These are phyloP conservation scores for Parafenestella ontariensis DNA, from an alignment of 2,329 filamentous ascomycete species.

Conservation along the genomic window DNA sequence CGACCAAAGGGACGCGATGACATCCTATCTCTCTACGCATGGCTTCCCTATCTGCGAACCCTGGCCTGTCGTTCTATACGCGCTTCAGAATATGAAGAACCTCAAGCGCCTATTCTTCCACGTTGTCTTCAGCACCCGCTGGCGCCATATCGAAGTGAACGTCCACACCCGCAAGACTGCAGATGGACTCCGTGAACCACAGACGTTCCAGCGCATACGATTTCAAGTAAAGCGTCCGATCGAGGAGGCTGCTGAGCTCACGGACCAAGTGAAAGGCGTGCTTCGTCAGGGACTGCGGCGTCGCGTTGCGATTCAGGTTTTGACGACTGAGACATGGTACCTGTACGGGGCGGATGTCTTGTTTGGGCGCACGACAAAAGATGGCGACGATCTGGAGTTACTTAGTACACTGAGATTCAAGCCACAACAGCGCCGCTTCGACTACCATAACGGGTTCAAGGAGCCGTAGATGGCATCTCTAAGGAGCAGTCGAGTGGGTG, in stretches of 20 bases:
- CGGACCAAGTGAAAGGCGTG: constrained; percentile 2
- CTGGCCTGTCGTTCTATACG: background rate
- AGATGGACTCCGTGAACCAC: background rate
- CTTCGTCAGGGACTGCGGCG: constrained; percentile 1
- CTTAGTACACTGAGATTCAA: background rate
- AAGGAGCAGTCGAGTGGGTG: too few relatives aligned
- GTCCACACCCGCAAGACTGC: background rate
- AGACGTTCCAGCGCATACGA: background rate
- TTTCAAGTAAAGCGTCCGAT: background rate
- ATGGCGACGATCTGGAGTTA: background rate
- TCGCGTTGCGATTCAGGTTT: background rate
- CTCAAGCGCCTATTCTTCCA: constrained; percentile 1
- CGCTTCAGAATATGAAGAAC: background rate
- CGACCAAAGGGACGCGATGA: background rate
- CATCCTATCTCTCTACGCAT: background rate
- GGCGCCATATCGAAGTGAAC: constrained; percentile 1
- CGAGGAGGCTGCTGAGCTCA: constrained; percentile 1
- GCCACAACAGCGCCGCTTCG: background rate
- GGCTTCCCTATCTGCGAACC: constrained; percentile 1
- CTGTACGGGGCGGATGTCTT: background rate
- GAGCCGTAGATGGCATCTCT: background rate
- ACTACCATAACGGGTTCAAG: background rate
- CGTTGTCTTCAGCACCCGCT: constrained; percentile 4
- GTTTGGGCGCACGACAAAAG: background rate
- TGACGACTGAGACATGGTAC: background rate